Evolutionary conservation across 768 basidiomycete species (phyloP).

Genomic region (Ramaria rubella): DNA sequence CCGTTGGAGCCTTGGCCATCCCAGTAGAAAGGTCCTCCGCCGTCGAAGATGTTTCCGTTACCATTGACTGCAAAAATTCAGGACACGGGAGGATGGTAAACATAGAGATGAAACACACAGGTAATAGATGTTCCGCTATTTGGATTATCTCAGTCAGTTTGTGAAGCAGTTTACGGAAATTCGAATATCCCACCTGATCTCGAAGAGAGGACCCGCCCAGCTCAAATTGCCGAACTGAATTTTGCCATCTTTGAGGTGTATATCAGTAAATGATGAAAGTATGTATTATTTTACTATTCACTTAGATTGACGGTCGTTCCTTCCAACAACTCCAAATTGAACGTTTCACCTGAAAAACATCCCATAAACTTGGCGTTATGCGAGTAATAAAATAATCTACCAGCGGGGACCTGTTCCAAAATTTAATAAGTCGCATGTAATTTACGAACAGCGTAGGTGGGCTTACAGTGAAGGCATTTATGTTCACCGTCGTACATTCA

Average conservation of each 20-base stretch:
- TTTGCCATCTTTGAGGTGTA: constrained; percentile 41
- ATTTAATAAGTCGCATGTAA: not conserved
- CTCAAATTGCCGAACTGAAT: constrained; percentile 45
- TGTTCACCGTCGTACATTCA: constrained; percentile 50
- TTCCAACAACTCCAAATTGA: constrained; percentile 38
- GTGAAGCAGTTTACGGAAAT: not conserved
- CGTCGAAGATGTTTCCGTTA: constrained; percentile 35
- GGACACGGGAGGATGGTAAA: not conserved
- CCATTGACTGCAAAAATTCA: constrained; percentile 27
- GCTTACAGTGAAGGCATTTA: constrained; percentile 48
- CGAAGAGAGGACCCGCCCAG: constrained; percentile 52
- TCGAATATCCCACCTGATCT: constrained; percentile 25
- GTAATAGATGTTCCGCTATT: constrained; percentile 36
- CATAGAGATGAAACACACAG: constrained; percentile 33
- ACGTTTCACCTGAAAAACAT: constrained; percentile 40
- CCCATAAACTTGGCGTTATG: not conserved
- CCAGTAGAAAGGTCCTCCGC: constrained; percentile 40
- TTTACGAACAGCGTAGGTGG: not conserved
- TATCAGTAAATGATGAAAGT: not conserved
- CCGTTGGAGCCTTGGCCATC: constrained; percentile 20
- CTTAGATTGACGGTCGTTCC: constrained; percentile 55
- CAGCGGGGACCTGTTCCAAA: not conserved
- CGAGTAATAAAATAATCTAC: not conserved
- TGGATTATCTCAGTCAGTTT: not conserved
- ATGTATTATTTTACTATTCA: constrained; percentile 33